Evolutionary conservation across 805 yeast species (phyloP).

Genomic region (Maudiozyma bulderi): DNA sequence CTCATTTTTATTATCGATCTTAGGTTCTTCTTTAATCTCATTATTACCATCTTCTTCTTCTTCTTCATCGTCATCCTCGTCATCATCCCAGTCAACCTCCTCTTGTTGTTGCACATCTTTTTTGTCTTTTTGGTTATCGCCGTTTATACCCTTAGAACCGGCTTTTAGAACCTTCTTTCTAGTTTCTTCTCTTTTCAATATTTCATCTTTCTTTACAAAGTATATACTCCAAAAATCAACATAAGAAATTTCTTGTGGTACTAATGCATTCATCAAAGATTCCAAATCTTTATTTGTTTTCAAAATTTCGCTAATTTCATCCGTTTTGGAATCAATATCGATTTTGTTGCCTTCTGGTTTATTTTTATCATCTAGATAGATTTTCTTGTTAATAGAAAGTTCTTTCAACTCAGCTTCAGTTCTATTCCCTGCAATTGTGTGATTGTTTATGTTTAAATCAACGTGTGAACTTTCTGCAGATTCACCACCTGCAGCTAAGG

Average conservation of each 20-base stretch:
- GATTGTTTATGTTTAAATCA: neutral
- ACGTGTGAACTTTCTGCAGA: slow-evolving; percentile 19
- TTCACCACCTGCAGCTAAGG: slow-evolving; percentile 22
- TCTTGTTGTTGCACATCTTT: slow-evolving; percentile 14
- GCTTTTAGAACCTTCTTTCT: slow-evolving; percentile 52
- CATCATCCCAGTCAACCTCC: slow-evolving; percentile 31
- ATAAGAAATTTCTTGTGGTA: slow-evolving; percentile 53
- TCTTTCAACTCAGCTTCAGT: slow-evolving; percentile 55
- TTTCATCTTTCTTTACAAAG: slow-evolving; percentile 42
- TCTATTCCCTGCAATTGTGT: slow-evolving; percentile 38
- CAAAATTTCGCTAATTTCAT: slow-evolving; percentile 41
- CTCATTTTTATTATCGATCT: neutral
- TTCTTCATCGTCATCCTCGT: slow-evolving; percentile 17
- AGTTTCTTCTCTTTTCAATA: slow-evolving; percentile 52
- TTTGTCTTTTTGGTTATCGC: no score
- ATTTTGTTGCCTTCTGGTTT: slow-evolving; percentile 23
- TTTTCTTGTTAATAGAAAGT: slow-evolving; percentile 40
- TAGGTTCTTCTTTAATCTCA: neutral
- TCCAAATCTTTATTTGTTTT: slow-evolving; percentile 42
- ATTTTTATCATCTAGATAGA: slow-evolving; percentile 29
- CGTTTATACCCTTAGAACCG: slow-evolving; percentile 29
- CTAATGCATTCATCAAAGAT: slow-evolving; percentile 49
- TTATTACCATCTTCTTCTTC: slow-evolving; percentile 8
- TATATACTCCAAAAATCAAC: slow-evolving; percentile 69
- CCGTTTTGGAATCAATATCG: slow-evolving; percentile 38